Evolutionary conservation across 768 basidiomycete species (phyloP), one percentile per base, ranked within the genome.

Genomic region (Epithele typhae): DNA sequence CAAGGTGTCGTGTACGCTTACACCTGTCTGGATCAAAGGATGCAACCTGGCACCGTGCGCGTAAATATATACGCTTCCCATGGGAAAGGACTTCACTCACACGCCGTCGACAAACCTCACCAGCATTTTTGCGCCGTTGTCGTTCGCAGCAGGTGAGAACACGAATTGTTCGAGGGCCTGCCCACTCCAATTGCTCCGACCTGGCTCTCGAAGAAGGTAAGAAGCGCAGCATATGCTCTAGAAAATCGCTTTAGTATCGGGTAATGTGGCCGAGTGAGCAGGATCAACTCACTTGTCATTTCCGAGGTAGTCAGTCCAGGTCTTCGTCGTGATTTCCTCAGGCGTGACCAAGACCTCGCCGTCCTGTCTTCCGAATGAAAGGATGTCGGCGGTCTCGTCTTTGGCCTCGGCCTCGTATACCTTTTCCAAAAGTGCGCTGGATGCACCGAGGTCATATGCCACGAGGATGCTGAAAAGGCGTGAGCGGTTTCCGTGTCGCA

Each of bases 11-110:
- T 14, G 7, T 14, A 30, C 14, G 70, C 73, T 36, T 56, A 80
- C 79, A 34, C 80, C 81, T n/a, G 72, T 62, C 53, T 76, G 74
- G 39, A 83, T 83, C 39, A 78, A 59, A 0, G 79, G 77, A 60
- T 83, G 81, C 11, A 75, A 47, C 4, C 79, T 82, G 48, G 10
- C 15, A 33, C 3, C 14, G 8, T 17, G n/a, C n/a, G n/a, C n/a
- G n/a, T n/a, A n/a, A n/a, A n/a, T n/a, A n/a, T n/a, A n/a, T n/a
- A n/a, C n/a, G n/a, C n/a, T 23, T 27, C 14, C 44, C 9, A 46
- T 40, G 9, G 40, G 19, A 15, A 46, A 37, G 5, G 23, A 9
- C 15, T 33, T 15, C 30, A 67, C 69, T 55, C 44, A 70, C 70
- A 61, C 56, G 39, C 68, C 69, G 27, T 56, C 57, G 23, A 67